Evolutionary conservation across 768 basidiomycete species (phyloP), one percentile per base, ranked within the genome.

Genomic region (Steccherinum ochraceum): DNA sequence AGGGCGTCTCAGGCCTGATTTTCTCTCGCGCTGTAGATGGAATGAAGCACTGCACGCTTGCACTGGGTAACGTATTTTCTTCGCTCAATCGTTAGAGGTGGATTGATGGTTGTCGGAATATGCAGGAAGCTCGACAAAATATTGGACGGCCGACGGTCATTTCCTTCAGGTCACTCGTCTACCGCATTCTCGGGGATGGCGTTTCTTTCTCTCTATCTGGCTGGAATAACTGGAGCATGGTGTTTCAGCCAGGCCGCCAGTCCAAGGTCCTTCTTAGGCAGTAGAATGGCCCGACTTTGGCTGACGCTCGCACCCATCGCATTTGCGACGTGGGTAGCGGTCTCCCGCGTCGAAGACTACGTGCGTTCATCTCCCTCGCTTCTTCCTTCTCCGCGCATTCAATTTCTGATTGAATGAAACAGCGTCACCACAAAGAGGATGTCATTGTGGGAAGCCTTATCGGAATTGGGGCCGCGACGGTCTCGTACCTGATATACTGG

Each of bases 401-500:
- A 35, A 13, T 42, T n/a, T 23, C 19, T 7, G 10, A n/a, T 5
- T 23, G 16, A 41, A 41, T 49, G 39, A 35, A 27, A 23, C 24
- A 85, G 84, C 67, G 78, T 57, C 84, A 86, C 61, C 81, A 84
- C 63, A 79, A 77, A 62, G 83, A 84, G 64, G 84, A 86, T 59
- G 77, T 85, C 12, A 74, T 85, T 49, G 79, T 77, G 7, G 84
- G 84, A 21, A 75, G 77, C 52, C 55, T 78, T 20, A 78, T 86
- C 45, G 84, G 84, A 26, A 69, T 75, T 5, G 24, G 74, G 24
- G 76, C 72, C 13, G 76, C 79, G 12, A 62, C 66, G 10, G 61
- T 76, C 49, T 73, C 72, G 57, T 85, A 83, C 61, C 69, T 76
- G 51, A 72, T 80, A 27, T 86, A 82, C 63, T 86, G 82, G 81